These are phyloP conservation scores for Cryphonectria japonica DNA, from an alignment of 2,329 filamentous ascomycete genomes.

Conservation along the genomic window DNA sequence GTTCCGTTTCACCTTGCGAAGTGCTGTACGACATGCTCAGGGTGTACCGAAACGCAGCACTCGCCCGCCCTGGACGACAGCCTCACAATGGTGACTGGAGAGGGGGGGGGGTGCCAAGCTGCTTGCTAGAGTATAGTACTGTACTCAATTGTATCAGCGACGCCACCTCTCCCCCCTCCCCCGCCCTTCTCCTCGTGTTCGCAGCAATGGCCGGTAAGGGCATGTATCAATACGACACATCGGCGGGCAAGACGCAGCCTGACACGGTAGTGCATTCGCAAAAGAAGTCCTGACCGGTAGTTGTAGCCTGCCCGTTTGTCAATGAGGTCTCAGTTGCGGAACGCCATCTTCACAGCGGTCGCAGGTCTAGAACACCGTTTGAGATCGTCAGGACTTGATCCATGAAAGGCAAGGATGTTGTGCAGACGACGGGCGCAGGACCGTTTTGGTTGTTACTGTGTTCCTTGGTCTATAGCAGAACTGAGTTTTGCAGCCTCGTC, in stretches of 20 bases:
- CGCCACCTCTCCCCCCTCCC: background rate
- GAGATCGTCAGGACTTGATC: background rate
- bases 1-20: conserved; percentile 8
- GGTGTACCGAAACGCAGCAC: conserved; percentile 2
- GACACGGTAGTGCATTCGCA: background rate
- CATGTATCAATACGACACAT: background rate
- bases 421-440: background rate
- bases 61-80: background rate
- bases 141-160: background rate
- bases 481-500: background rate
- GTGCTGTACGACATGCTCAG: conserved; percentile 1
- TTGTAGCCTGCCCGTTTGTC: background rate
- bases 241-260: conserved; percentile 1
- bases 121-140: background rate
- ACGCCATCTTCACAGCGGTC: background rate
- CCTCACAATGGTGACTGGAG: background rate
- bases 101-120: background rate
- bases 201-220: background rate
- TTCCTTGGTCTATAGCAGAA: background rate
- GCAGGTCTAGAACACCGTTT: background rate
- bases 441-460: background rate
- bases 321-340: background rate
- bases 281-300: background rate
- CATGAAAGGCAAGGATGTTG: background rate
- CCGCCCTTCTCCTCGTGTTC: background rate